Conservation (phyloP, 2,329 filamentous ascomycete genomes). For the Paramyrothecium sp. region DNA sequence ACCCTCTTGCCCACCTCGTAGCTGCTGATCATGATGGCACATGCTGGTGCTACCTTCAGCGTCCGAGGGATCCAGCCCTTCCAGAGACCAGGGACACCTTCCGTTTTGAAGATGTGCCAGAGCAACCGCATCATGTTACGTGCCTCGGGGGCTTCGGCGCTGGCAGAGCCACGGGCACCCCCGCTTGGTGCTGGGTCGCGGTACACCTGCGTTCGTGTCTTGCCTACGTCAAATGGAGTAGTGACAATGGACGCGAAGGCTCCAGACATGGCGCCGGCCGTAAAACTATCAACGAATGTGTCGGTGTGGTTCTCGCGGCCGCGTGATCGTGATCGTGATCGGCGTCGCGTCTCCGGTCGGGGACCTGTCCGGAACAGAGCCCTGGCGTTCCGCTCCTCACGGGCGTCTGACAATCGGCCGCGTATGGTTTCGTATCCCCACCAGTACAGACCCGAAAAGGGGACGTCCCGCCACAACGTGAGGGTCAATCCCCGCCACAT, state of each 20-base stretch:
- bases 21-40: slow-evolving; percentile 98
- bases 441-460: slow-evolving; percentile 97
- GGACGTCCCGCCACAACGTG: slow-evolving; percentile 94
- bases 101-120: slow-evolving; percentile 86
- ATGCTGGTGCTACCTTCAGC: slow-evolving; percentile 91
- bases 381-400: slow-evolving; percentile 51
- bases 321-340: slow-evolving; percentile 17
- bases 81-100: slow-evolving; percentile 81
- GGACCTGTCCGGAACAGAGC: slow-evolving; percentile 28
- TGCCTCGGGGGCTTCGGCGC: slow-evolving; percentile 63
- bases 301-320: slow-evolving; percentile 68
- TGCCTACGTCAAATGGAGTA: slow-evolving; percentile 95
- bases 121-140: slow-evolving; percentile 77
- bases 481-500: slow-evolving; percentile 89
- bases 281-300: slow-evolving; percentile 85
- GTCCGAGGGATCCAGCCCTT: slow-evolving; percentile 89
- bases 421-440: slow-evolving; percentile 91
- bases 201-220: slow-evolving; percentile 88
- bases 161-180: slow-evolving; percentile 30
- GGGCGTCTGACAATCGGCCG: slow-evolving; percentile 65
- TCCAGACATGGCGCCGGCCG: slow-evolving; percentile 80
- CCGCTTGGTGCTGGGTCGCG: slow-evolving; percentile 45
- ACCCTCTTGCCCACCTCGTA: slow-evolving; percentile 95
- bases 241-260: slow-evolving; percentile 84
- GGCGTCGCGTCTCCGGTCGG: slow-evolving; percentile 40